These are phyloP conservation scores for Aspergillus piperis DNA, from an alignment of 2,329 filamentous ascomycete species.

Conservation along the genomic window DNA sequence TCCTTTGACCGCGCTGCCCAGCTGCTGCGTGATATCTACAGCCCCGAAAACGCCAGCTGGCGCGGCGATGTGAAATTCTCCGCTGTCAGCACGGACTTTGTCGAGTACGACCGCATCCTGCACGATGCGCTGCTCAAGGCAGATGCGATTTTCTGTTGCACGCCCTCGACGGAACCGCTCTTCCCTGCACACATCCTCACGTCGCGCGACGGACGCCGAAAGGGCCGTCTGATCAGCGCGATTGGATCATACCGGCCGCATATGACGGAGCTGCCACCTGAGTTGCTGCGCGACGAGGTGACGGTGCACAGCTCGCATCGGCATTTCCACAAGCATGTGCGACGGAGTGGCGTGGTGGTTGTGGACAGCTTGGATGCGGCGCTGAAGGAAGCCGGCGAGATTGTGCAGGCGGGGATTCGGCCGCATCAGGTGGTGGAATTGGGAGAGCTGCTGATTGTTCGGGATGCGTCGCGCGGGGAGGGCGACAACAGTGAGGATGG, in stretches of 20 bases:
- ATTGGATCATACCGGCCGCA: conserved; percentile 60
- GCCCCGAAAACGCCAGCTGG: conserved; percentile 58
- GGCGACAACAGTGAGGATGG: conserved; percentile 40
- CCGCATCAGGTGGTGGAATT: conserved; percentile 81
- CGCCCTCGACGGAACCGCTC: conserved; percentile 70
- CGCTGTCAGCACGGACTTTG: conserved; percentile 69
- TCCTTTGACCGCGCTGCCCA: conserved; percentile 48
- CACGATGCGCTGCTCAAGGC: conserved; percentile 68
- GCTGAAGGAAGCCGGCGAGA: conserved; percentile 80
- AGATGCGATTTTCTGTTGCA: conserved; percentile 87
- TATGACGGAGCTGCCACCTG: conserved; percentile 82
- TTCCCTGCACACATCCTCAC: conserved; percentile 76
- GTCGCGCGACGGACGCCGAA: conserved; percentile 50
- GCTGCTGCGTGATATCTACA: conserved; percentile 58
- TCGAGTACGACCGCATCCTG: conserved; percentile 66
- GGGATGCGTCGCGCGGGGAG: conserved; percentile 49
- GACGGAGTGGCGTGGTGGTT: conserved; percentile 61
- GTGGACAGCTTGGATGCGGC: conserved; percentile 75
- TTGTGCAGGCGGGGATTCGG: conserved; percentile 73
- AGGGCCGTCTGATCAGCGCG: conserved; percentile 47
- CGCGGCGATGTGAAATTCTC: conserved; percentile 69
- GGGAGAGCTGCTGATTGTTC: conserved; percentile 74
- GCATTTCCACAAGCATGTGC: conserved; percentile 53
- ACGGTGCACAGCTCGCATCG: conserved; percentile 47
- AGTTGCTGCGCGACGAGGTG: conserved; percentile 68